Percentiles rank a stretch among this genome's conserved stretches.
Evolutionary conservation across 2,329 filamentous ascomycete genomes (phyloP).

Genomic region (Fusarium graminum): DNA sequence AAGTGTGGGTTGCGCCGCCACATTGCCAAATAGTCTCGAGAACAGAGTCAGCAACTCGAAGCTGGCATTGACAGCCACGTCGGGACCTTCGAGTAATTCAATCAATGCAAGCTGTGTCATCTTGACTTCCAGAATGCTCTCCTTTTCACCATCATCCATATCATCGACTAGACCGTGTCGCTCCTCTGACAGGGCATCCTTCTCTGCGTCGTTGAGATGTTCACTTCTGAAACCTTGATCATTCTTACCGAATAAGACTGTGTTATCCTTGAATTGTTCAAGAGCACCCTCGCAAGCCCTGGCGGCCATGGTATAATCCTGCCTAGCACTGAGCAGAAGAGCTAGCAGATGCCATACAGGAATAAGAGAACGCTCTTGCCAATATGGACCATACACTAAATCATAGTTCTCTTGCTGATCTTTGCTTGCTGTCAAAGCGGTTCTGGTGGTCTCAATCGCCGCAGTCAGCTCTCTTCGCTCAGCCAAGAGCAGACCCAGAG

Average conservation of each 20-base stretch:
- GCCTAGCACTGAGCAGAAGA: slow-evolving; percentile 84
- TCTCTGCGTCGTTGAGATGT: slow-evolving; percentile 71
- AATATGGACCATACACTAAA: slow-evolving; percentile 63
- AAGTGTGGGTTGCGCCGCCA: slow-evolving; percentile 61
- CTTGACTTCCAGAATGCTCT: slow-evolving; percentile 90
- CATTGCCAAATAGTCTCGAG: slow-evolving; percentile 78
- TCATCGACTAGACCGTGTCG: slow-evolving; percentile 74
- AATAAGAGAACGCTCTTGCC: slow-evolving; percentile 75
- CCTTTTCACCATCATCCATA: slow-evolving; percentile 87
- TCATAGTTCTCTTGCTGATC: slow-evolving; percentile 60
- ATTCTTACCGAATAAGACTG: slow-evolving; percentile 75
- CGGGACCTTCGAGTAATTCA: slow-evolving; percentile 85
- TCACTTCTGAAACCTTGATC: slow-evolving; percentile 72
- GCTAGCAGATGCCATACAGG: slow-evolving; percentile 93
- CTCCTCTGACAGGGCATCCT: slow-evolving; percentile 43
- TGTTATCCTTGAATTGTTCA: slow-evolving; percentile 84
- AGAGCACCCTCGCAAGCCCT: slow-evolving; percentile 91
- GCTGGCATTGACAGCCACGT: slow-evolving; percentile 88
- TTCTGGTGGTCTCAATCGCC: slow-evolving; percentile 86
- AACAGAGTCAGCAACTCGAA: slow-evolving; percentile 88
- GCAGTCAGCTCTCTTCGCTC: slow-evolving; percentile 84
- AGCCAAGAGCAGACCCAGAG: slow-evolving; percentile 85
- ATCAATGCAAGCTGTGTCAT: slow-evolving; percentile 92
- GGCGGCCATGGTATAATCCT: slow-evolving; percentile 84
- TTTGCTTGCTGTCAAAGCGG: slow-evolving; percentile 74